Conservation (phyloP, 2,329 filamentous ascomycete genomes). For the Neonectria faginata region DNA sequence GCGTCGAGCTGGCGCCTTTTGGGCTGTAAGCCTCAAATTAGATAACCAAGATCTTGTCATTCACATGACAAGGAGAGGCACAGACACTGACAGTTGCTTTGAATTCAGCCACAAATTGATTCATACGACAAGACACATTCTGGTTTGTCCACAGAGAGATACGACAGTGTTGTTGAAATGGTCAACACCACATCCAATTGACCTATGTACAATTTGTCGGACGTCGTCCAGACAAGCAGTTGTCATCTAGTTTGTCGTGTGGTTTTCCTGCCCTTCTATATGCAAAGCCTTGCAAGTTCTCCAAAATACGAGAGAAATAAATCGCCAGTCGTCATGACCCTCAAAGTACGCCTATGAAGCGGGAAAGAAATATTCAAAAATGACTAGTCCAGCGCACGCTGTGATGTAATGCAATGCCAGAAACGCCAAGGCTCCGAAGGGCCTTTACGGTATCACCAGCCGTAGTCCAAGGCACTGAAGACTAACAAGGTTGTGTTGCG, state of each 20-base stretch:
- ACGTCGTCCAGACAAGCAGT: conserved; percentile 41
- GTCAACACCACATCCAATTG: conserved; percentile 44
- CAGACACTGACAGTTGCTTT: background rate
- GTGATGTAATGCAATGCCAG: conserved; percentile 44
- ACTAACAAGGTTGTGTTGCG: conserved; percentile 25
- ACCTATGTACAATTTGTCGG: conserved; percentile 47
- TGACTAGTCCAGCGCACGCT: conserved; percentile 45
- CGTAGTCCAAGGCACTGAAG: conserved; percentile 17
- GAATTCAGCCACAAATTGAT: background rate
- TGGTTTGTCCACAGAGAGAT: conserved; percentile 29
- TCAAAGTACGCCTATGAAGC: conserved; percentile 45
- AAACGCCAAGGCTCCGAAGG: conserved; percentile 38
- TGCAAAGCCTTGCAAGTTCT: conserved; percentile 48
- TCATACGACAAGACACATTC: background rate
- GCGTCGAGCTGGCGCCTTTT: background rate
- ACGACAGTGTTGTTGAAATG: conserved; percentile 34
- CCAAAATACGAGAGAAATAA: conserved; percentile 40
- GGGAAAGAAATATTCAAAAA: conserved; percentile 40
- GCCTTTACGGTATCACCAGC: conserved; percentile 21
- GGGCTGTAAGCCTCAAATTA: background rate
- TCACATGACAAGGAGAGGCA: background rate
- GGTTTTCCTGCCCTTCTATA: conserved; percentile 51
- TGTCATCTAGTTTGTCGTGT: conserved; percentile 47
- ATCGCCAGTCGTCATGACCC: conserved; percentile 49
- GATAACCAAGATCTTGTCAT: background rate